Base-by-base conservation (phyloP, 2,329 filamentous ascomycete species). In the Colletotrichum falcatum region DNA sequence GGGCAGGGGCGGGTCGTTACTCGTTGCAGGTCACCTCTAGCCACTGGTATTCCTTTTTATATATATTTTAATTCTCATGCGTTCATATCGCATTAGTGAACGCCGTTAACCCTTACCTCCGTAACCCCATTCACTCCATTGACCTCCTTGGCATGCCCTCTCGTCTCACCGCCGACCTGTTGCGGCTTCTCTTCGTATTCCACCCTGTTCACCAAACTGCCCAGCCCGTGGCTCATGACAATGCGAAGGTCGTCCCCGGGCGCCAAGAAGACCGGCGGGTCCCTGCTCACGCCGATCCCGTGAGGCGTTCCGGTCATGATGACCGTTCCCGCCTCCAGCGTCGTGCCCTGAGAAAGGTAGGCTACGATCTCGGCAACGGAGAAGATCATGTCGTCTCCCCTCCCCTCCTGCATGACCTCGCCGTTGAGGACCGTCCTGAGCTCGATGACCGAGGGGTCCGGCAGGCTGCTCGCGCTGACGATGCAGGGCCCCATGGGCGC, bases 401-500 rank as follows among this genome's bases (percentile, higher is more conserved):
- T 70, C 0, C 72, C 74, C 3, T 76, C 71, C 28, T 77, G 76
- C 71, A 75, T 62, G 3, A 74, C 58, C 39, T 75, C 65, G 1
- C 76, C 76, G 37, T 77, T 74, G 8, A 78, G 66, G 2, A 69
- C 61, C 1, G 75, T 76, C 54, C 58, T 71, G 12, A 78, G 61
- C 14, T 51, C 56, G 4, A 74, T 53, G 4, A 51, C 59, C 7
- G 56, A 72, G 1, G 70, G 55, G 33, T 69, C 68, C 0, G 62
- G 69, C 1, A 74, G 49, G 14, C 64, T 59, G 54, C 55, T 54
- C 3, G 65, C 46, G 7, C 61, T 67, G 2, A 75, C 75, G 0
- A 76, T 37, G 35, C 68, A 72, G 1, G 74, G 74, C 0, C 83
- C 85, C 64, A 86, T 78, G 0, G 85, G 85, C 72, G 84, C 85